Conservation (phyloP, 768 basidiomycete species). For the Wakefieldia striispora region DNA sequence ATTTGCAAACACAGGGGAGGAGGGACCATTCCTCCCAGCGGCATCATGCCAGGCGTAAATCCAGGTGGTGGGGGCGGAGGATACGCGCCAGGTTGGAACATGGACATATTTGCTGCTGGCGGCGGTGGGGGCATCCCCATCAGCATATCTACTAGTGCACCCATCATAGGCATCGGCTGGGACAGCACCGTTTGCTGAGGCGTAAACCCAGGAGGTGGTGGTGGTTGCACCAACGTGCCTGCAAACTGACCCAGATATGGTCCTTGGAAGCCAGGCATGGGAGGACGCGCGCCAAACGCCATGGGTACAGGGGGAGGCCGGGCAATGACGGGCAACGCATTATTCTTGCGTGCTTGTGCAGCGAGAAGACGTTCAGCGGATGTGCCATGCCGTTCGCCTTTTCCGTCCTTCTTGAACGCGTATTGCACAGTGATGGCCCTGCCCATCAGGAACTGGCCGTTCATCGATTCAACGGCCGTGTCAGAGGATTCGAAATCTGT, state of each 20-base stretch:
- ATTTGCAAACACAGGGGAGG: no score
- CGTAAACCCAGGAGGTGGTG: slow-evolving; percentile 78
- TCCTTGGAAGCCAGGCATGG: slow-evolving; percentile 69
- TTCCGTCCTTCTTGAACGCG: slow-evolving; percentile 99
- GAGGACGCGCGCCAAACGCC: slow-evolving; percentile 64
- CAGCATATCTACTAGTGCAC: slow-evolving; percentile 27
- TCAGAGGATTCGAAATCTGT: slow-evolving; percentile 98
- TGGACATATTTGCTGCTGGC: slow-evolving; percentile 36
- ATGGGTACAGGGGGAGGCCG: slow-evolving; percentile 76
- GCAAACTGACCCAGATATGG: slow-evolving; percentile 93
- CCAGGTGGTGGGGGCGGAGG: slow-evolving; percentile 68
- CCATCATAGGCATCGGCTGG: slow-evolving; percentile 37
- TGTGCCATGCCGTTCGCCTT: slow-evolving; percentile 96
- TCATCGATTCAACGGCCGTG: slow-evolving; percentile 95
- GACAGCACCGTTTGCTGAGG: no score
- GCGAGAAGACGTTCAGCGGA: slow-evolving; percentile 93
- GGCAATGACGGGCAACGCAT: slow-evolving; percentile 75
- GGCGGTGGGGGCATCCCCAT: slow-evolving; percentile 37
- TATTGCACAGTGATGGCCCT: slow-evolving; percentile 97
- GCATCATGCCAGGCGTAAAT: slow-evolving; percentile 51
- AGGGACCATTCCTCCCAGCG: slow-evolving; percentile 25
- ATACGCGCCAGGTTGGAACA: slow-evolving; percentile 47
- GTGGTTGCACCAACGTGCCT: slow-evolving; percentile 77
- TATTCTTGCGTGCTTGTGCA: slow-evolving; percentile 93
- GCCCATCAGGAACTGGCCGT: slow-evolving; percentile 96